These are phyloP conservation scores for Symbiodinium natans DNA, from an alignment of 73 alveolate species.

Conservation along the genomic window DNA sequence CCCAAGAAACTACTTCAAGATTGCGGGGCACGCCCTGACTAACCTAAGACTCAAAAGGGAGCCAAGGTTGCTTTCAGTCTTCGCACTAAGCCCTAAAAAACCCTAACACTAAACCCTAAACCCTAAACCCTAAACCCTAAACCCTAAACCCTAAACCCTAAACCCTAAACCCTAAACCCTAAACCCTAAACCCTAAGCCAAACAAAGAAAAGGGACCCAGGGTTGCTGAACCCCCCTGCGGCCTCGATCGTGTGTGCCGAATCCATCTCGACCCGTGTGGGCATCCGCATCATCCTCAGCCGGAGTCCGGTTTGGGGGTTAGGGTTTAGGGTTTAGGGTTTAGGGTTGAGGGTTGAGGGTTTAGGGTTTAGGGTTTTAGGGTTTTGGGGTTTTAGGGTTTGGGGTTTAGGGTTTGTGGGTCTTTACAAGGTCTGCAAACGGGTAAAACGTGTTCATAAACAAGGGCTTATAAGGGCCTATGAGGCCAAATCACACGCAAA, in stretches of 20 bases:
- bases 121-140: neutral
- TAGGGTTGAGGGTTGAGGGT: neutral
- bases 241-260: slow-evolving; percentile 85
- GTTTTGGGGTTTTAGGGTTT: neutral
- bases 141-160: neutral
- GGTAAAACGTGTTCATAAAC: too few relatives aligned
- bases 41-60: too few relatives aligned
- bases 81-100: too few relatives aligned
- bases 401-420: neutral
- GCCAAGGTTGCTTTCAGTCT: too few relatives aligned
- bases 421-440: too few relatives aligned
- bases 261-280: slow-evolving; percentile 69
- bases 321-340: neutral
- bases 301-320: neutral
- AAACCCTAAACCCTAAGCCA: too few relatives aligned
- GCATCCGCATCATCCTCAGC: slow-evolving; percentile 92
- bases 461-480: too few relatives aligned
- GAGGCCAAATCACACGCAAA: too few relatives aligned
- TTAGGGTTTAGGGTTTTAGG: neutral
- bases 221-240: neutral
- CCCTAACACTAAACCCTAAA: neutral
- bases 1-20: too few relatives aligned
- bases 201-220: too few relatives aligned
- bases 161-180: neutral
- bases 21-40: too few relatives aligned